Conservation (phyloP, 2,329 filamentous ascomycete genomes). For the Epichloe hybrida region DNA sequence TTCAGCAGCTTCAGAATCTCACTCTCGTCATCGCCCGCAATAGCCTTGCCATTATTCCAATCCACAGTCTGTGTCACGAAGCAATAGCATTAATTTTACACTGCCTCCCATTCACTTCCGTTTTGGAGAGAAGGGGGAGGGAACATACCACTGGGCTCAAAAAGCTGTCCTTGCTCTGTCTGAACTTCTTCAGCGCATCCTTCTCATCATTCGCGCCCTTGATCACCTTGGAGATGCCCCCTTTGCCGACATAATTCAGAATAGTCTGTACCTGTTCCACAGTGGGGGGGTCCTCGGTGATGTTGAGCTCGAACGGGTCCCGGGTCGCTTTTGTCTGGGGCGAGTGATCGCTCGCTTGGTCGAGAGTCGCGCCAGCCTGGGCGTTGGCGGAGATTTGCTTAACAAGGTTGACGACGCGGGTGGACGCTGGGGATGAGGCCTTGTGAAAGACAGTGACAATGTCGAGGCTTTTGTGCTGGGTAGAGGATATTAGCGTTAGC, state of each 20-base stretch:
- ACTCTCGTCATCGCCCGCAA: conserved; percentile 68
- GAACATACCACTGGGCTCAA: conserved; percentile 60
- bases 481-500: neutral
- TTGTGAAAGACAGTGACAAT: conserved; percentile 95
- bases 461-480: conserved; percentile 69
- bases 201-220: conserved; percentile 58
- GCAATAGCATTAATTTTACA: neutral
- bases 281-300: conserved; percentile 76
- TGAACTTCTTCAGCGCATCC: conserved; percentile 71
- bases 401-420: conserved; percentile 59
- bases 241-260: conserved; percentile 62
- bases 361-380: conserved; percentile 52
- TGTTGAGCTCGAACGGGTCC: conserved; percentile 72
- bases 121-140: neutral
- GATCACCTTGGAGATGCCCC: conserved; percentile 48
- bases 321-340: conserved; percentile 40
- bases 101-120: neutral
- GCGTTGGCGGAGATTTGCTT: conserved; percentile 67
- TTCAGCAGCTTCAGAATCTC: conserved; percentile 76
- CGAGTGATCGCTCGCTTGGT: conserved; percentile 57
- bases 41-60: conserved; percentile 80
- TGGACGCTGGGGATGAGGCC: conserved; percentile 57
- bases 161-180: conserved; percentile 55
- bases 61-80: conserved; percentile 49
- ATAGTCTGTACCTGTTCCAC: conserved; percentile 72